Evolutionary conservation across 75 land plant genomes (phyloP).

Genomic region (Pinus albicaulis): DNA sequence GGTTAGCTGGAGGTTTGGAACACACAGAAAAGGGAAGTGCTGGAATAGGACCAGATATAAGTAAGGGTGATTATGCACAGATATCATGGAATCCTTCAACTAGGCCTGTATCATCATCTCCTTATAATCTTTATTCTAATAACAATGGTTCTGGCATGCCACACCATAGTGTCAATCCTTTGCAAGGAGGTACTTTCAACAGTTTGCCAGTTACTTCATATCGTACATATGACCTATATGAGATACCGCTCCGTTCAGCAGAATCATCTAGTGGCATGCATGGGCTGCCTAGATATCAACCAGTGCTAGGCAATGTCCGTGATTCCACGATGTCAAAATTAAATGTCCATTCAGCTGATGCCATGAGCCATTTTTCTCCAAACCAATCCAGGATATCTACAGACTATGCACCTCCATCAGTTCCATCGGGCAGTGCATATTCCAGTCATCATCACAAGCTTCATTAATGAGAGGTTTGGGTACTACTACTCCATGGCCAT

Average conservation of each 20-base stretch:
- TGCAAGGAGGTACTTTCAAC: neutral
- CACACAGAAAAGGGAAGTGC: neutral
- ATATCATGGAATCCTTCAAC: neutral
- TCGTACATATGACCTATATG: neutral
- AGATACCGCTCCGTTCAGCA: neutral
- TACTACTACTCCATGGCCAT: neutral
- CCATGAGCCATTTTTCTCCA: neutral
- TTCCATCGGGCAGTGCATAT: neutral
- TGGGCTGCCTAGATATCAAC: neutral
- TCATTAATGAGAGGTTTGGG: neutral
- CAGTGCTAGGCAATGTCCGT: neutral
- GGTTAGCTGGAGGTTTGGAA: slow-evolving; percentile 2
- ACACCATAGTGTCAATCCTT: neutral
- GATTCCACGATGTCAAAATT: neutral
- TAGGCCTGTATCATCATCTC: neutral
- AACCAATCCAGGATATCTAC: slow-evolving; percentile 1
- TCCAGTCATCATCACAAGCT: neutral
- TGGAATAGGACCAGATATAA: neutral
- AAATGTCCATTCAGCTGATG: slow-evolving; percentile 4
- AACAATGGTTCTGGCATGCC: neutral
- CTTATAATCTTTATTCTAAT: neutral
- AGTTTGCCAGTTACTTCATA: neutral
- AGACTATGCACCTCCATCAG: slow-evolving; percentile 1
- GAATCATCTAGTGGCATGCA: neutral
- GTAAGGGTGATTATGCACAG: neutral